Evolutionary conservation across 75 land plant species (phyloP).

Genomic region (Picea sitchensis): DNA sequence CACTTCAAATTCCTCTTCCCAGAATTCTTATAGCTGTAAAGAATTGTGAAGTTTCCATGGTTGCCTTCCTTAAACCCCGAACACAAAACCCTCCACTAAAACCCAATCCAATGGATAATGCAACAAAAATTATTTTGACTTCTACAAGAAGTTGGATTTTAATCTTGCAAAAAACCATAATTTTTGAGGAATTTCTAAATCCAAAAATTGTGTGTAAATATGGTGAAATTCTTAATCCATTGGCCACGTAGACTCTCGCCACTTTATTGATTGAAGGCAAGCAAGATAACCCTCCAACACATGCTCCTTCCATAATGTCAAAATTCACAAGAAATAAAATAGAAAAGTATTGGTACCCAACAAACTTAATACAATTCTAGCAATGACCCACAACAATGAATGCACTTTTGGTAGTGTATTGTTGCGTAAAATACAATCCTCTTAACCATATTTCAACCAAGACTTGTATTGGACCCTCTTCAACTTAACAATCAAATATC

Average conservation of each 20-base stretch:
- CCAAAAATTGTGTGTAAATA: not conserved
- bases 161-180: not conserved
- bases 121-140: not conserved
- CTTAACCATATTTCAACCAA: too few species aligned
- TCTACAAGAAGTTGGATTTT: not conserved
- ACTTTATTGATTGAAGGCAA: not conserved
- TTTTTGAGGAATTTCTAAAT: not conserved
- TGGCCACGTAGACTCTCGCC: not conserved
- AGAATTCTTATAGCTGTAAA: not conserved
- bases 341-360: not conserved
- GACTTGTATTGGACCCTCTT: not conserved
- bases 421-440: too few species aligned
- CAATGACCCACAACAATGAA: not conserved
- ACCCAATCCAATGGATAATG: not conserved
- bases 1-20: not conserved
- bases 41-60: not conserved
- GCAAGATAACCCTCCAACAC: not conserved
- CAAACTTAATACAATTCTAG: not conserved
- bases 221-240: not conserved
- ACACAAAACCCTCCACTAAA: not conserved
- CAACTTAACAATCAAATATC: not conserved
- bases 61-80: not conserved
- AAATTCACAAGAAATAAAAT: not conserved
- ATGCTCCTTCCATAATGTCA: not conserved
- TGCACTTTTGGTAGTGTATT: too few species aligned